A percentile compares a stretch with the other conserved stretches of the same genome.
Evolutionary conservation across 345 rosid species (phyloP).

Genomic region (Acer negundo): DNA sequence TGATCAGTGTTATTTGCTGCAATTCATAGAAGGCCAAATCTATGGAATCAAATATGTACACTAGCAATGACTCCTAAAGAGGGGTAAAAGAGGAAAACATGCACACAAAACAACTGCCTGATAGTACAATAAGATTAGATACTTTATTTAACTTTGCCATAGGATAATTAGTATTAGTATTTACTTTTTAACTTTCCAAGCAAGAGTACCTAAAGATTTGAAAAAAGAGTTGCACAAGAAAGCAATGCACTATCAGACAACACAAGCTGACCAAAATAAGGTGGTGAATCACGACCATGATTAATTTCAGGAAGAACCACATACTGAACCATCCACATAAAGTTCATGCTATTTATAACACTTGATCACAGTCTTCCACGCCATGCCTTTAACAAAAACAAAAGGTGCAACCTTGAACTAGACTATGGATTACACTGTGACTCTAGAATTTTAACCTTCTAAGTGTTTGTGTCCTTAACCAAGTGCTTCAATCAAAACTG

Average conservation of each 20-base stretch:
- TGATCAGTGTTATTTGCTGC: slow-evolving; percentile 61
- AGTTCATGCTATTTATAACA: neutral
- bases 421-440: neutral
- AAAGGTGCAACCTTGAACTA: neutral
- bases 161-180: neutral
- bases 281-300: neutral
- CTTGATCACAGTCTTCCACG: neutral
- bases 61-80: neutral
- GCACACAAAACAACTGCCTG: neutral
- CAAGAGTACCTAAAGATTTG: neutral
- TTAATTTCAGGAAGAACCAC: neutral
- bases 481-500: neutral
- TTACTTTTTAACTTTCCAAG: neutral
- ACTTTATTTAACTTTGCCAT: neutral
- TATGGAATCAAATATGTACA: slow-evolving; percentile 8
- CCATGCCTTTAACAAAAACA: neutral
- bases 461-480: neutral
- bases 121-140: slow-evolving; percentile 4
- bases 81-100: neutral
- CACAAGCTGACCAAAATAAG: neutral
- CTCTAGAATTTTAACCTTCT: neutral
- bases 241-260: neutral
- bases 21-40: slow-evolving; percentile 24
- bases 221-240: neutral
- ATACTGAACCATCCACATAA: slow-evolving; percentile 1